These are phyloP conservation scores for Helotiales sp. DNA, from an alignment of 2,329 filamentous ascomycete genomes.

Conservation along the genomic window DNA sequence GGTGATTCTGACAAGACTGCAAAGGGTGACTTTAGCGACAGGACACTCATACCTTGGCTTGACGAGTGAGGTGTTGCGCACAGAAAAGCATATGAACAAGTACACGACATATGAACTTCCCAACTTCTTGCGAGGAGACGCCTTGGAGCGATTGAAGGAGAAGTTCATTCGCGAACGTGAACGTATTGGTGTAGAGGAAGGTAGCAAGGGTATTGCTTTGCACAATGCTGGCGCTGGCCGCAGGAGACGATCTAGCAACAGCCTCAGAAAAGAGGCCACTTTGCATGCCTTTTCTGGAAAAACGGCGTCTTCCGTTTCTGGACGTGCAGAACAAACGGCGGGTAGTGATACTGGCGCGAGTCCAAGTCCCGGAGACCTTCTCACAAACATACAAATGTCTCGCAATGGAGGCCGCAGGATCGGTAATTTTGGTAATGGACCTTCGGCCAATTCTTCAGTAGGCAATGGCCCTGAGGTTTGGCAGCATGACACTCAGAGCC, in stretches of 20 bases:
- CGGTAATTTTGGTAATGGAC: constrained; percentile 24
- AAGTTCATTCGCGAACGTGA: constrained; percentile 90
- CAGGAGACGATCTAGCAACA: constrained; percentile 73
- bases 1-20: constrained; percentile 91
- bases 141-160: constrained; percentile 83
- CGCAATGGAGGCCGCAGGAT: constrained; percentile 59
- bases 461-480: constrained; percentile 37
- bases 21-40: constrained; percentile 91
- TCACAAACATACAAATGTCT: constrained; percentile 77
- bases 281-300: constrained; percentile 60
- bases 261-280: constrained; percentile 78
- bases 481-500: constrained; percentile 41
- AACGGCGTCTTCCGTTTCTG: constrained; percentile 24
- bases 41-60: constrained; percentile 93
- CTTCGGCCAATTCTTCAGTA: constrained; percentile 26
- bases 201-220: constrained; percentile 89
- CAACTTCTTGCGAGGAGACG: constrained; percentile 84
- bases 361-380: constrained; percentile 75
- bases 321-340: constrained; percentile 41
- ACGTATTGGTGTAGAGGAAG: constrained; percentile 78
- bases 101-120: constrained; percentile 92
- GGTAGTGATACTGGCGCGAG: constrained; percentile 45
- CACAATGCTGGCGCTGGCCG: constrained; percentile 76
- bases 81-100: constrained; percentile 91
- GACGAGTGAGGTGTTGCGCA: constrained; percentile 88